Base-by-base conservation (phyloP, 2,329 filamentous ascomycete genomes). In the Trichoderma sp. region DNA sequence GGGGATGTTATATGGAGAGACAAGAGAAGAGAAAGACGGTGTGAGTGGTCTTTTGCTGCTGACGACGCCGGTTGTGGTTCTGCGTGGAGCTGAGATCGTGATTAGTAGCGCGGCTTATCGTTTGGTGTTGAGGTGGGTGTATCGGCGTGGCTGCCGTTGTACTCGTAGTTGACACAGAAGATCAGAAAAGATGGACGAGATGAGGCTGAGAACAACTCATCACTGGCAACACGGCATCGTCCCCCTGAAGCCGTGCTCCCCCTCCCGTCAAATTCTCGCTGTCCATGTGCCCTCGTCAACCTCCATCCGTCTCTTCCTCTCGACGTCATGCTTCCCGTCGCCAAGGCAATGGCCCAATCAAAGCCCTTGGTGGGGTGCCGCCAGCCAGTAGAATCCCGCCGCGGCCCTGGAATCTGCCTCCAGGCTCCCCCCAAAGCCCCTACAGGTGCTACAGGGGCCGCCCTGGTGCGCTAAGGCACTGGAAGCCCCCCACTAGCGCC, bases 301-400 rank as follows among this genome's bases (percentile, higher is more conserved):
- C 30, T 30, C 30, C 30, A 30, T 30, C 30, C 30, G 30, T 10
- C 30, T 26, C 28, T 48, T 34, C 17, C 48, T 47, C 51, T 66
- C 64, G 64, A 66, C 64, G 64, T 66, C 64, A 66, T 56, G 54
- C 41, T 60, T 45, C 34, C 34, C 41, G 64, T 66, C 58, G 50
- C 64, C 64, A 56, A 63, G 64, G 34, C 64, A 66, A 64, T 64
- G 45, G 47, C n/a, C 39, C 12, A 39, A 14, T 39, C 12, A 24
- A 52, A 44, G 50, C 26, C 34, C 50, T 55, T 57, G 30, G 62
- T 52, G 58, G 64, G 28, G 41, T 41, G 58, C 41, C 56, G 50
- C 50, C 50, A 34, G 50, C 50, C 54, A 64, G 62, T 64, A 58
- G 34, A 58, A 64, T 50, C 10, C 17, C 47, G 41, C n/a, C 15